A percentile compares a stretch with the other conserved stretches of the same genome.
Conservation (phyloP, 805 yeast species). For the Candida hispaniensis region DNA sequence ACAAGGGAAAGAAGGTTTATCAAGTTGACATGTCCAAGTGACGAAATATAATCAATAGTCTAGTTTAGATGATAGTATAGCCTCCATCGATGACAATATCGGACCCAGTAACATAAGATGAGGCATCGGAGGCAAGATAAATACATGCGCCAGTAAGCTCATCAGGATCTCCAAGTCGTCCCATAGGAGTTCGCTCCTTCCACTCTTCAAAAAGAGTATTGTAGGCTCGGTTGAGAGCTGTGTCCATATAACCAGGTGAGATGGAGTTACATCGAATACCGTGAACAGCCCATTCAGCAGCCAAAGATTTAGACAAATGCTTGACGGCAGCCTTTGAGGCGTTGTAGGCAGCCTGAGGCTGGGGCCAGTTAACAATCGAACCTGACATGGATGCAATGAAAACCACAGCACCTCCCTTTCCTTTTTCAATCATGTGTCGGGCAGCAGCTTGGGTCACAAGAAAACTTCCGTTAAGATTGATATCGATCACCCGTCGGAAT, state of each 20-base stretch:
- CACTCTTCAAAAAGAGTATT: conserved; percentile 42
- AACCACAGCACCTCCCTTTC: conserved; percentile 46
- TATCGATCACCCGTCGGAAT: conserved; percentile 53
- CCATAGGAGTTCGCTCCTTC: conserved; percentile 55
- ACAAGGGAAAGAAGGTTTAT: too few species aligned
- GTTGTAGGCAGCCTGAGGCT: conserved; percentile 60
- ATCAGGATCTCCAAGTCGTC: conserved; percentile 60
- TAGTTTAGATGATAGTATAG: conserved; percentile 31
- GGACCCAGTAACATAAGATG: conserved; percentile 55
- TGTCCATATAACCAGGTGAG: conserved; percentile 61
- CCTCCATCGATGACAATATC: conserved; percentile 60
- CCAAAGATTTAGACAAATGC: conserved; percentile 55
- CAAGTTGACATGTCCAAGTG: too few species aligned
- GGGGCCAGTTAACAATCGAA: conserved; percentile 61
- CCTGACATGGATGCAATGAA: conserved; percentile 66
- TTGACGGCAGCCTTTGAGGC: conserved; percentile 65
- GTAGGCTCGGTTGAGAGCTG: conserved; percentile 55
- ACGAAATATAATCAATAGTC: too few species aligned
- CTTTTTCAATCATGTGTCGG: conserved; percentile 50
- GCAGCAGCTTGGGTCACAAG: conserved; percentile 57
- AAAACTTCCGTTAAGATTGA: conserved; percentile 57
- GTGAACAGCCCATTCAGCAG: conserved; percentile 64
- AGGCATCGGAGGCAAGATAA: conserved; percentile 48
- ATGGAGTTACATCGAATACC: conserved; percentile 56
- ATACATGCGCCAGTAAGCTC: conserved; percentile 57